A percentile compares a stretch with the other conserved stretches of the same genome.
Conservation (phyloP, 192 early-diverging fungal genomes). For the Bifiguratus adelaidae region DNA sequence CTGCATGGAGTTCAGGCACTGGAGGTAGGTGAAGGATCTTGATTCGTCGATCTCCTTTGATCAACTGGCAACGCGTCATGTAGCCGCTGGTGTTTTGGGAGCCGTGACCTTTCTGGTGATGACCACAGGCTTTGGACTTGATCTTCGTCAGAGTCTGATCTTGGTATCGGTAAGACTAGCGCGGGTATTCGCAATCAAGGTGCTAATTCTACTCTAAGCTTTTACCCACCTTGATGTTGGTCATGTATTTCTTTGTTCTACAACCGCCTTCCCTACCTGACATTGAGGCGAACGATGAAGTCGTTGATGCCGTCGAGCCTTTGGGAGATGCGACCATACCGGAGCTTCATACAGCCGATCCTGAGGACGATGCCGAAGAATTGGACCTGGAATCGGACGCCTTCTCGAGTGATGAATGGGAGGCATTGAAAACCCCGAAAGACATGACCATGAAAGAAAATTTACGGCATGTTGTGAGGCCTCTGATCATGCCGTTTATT, state of each 20-base stretch:
- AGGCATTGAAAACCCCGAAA: constrained; percentile 9
- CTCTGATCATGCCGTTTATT: constrained; percentile 21
- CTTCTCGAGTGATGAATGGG: no score
- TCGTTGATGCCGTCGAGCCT: constrained; percentile 17
- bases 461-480: constrained; percentile 10
- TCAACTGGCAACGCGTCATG: no score
- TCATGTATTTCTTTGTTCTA: neutral
- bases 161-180: constrained; percentile 20
- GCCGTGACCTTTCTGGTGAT: constrained; percentile 22
- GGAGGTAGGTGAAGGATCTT: no score
- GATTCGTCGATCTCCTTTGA: no score
- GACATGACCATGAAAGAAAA: constrained; percentile 20
- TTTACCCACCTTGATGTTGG: no score
- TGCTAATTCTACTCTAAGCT: no score
- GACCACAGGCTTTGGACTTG: constrained; percentile 22
- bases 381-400: constrained; percentile 6
- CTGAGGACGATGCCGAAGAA: constrained; percentile 1
- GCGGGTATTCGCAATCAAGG: no score
- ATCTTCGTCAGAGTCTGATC: constrained; percentile 10
- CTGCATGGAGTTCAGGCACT: constrained; percentile 30
- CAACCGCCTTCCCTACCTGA: neutral
- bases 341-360: neutral
- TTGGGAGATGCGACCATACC: constrained; percentile 3
- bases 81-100: constrained; percentile 21
- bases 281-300: neutral